Evolutionary conservation across 2,329 filamentous ascomycete species (phyloP), one percentile per base, ranked within the genome.

Genomic region (Aspergillus flavus): DNA sequence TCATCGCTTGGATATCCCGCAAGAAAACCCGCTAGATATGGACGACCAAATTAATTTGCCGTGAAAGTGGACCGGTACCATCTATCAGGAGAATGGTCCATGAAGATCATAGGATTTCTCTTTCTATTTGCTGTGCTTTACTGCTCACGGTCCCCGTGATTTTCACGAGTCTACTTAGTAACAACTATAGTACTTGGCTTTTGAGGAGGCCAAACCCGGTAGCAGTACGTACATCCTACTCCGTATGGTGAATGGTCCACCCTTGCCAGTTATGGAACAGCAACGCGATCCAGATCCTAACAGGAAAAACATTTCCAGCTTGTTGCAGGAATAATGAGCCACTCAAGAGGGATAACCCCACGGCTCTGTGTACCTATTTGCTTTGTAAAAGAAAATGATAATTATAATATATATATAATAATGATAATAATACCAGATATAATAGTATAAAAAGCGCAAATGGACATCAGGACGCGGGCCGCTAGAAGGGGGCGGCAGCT

Each of bases 201-300:
- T 10, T 32, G 4, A 32, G 16, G 16, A 10, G 16, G 4, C 16
- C 11, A 23, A 23, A 23, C 6, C 14, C 21, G 6, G 21, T 36
- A 36, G 34, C 34, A 36, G 34, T 36, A 14, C 34, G 34, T 36
- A 36, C 34, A 36, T 36, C 14, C 28, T 26, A 21, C n/a, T 21
- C n/a, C n/a, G n/a, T 21, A 45, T 41, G 21, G 30, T 30, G 41
- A n/a, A 50, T n/a, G 46, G 30, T 52, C 21, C 59, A 61, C 34
- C 64, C 62, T 30, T 62, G 50, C 62, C 58, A 61, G 56, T 54
- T 65, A 46, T 54, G 55, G 64, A 61, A 65, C 61, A 56, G 58
- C 46, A 63, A 41, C 63, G 4, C 19, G 48, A 52, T 52, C 48
- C 26, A 32, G 48, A 32, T 52, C 48, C 48, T 19, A 32, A 52